Conservation (phyloP, 2,329 filamentous ascomycete species). For the Dothideomycetes sp. region DNA sequence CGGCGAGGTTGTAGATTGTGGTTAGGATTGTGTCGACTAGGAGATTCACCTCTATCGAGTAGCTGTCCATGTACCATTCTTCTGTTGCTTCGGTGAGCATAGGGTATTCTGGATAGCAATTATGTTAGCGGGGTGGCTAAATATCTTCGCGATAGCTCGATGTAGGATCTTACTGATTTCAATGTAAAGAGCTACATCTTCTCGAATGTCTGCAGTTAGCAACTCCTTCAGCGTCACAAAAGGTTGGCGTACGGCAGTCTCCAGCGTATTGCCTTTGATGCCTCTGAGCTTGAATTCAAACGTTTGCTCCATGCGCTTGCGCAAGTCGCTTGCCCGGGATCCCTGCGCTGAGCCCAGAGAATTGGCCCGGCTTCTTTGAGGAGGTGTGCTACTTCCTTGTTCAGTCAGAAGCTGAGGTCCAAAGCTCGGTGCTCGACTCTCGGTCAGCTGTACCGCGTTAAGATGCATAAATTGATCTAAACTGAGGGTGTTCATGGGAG, state of each 20-base stretch:
- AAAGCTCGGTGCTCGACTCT: conserved; percentile 33
- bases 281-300: conserved; percentile 28
- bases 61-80: conserved; percentile 20
- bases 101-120: conserved; percentile 27
- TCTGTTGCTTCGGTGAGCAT: conserved; percentile 26
- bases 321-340: conserved; percentile 3
- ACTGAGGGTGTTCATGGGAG: conserved; percentile 28
- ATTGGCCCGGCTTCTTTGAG: conserved; percentile 13
- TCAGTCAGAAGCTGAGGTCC: too few relatives aligned
- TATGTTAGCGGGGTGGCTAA: conserved; percentile 11
- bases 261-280: conserved; percentile 29
- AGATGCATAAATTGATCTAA: conserved; percentile 62
- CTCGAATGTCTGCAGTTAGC: conserved; percentile 23
- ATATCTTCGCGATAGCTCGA: conserved; percentile 29
- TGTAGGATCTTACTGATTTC: neutral
- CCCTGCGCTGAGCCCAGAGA: conserved; percentile 14
- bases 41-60: conserved; percentile 28
- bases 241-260: conserved; percentile 26
- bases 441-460: conserved; percentile 44
- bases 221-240: conserved; percentile 29
- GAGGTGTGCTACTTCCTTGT: too few relatives aligned
- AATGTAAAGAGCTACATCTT: conserved; percentile 18
- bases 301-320: conserved; percentile 26
- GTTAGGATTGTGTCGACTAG: conserved; percentile 28
- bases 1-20: conserved; percentile 16